Percentiles rank a stretch among this genome's conserved stretches.
phyloP scores from a whole-genome alignment of 768 basidiomycete species.

The Hypholoma sublateritium region DNA sequence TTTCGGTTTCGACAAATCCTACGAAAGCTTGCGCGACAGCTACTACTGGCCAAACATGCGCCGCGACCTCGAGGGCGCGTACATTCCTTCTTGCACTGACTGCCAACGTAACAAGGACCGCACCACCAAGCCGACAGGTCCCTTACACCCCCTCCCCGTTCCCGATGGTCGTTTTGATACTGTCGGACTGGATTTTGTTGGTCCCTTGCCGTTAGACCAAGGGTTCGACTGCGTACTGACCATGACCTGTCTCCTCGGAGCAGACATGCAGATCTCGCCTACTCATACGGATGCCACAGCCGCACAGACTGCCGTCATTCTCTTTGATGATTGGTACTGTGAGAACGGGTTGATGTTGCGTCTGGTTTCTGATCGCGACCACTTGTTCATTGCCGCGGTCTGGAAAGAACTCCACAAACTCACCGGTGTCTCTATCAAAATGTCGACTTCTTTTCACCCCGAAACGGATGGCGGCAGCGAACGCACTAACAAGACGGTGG shows the following conservation, averaged over 20 bases:
- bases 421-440: conserved; percentile 27
- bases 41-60: conserved; percentile 40
- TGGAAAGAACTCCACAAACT: conserved; percentile 29
- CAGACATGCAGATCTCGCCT: conserved; percentile 18
- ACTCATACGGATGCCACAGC: not conserved
- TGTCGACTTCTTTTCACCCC: conserved; percentile 38
- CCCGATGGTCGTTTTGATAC: conserved; percentile 11
- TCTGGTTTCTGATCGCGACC: conserved; percentile 33
- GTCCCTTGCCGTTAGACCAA: not conserved
- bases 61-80: conserved; percentile 26
- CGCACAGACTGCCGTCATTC: conserved; percentile 14
- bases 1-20: conserved; percentile 35
- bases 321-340: conserved; percentile 33
- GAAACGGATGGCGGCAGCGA: conserved; percentile 38
- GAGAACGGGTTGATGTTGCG: conserved; percentile 31
- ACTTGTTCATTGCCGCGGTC: conserved; percentile 21
- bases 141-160: conserved; percentile 25
- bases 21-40: conserved; percentile 14
- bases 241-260: conserved; percentile 24
- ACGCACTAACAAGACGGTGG: conserved; percentile 31
- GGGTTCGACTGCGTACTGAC: conserved; percentile 17
- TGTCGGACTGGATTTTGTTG: conserved; percentile 9
- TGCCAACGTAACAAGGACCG: conserved; percentile 39
- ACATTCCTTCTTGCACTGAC: conserved; percentile 29
- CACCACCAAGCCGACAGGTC: conserved; percentile 26